Base-by-base conservation (phyloP, 768 basidiomycete genomes). In the Rhodotorula kratochvilovae region DNA sequence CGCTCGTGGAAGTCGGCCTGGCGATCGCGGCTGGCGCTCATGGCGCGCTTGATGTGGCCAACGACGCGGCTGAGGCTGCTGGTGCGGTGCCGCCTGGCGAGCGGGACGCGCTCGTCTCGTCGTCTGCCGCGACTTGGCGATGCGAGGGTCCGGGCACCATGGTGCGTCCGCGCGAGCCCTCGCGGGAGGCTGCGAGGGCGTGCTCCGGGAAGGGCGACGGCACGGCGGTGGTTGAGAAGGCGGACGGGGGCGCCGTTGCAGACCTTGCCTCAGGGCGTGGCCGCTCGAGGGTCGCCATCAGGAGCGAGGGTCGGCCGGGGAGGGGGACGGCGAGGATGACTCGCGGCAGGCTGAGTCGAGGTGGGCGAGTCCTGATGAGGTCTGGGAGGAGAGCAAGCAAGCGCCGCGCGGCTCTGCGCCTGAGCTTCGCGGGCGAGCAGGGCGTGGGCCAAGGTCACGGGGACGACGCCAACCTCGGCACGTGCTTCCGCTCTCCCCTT, bases 1-100 rank as follows among this genome's bases (percentile, higher is more conserved):
- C 61, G 33, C 2, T 71, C 61, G 13, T 21, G 46, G 13, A 5
- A 50, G 1, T 35, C 57, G 59, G 27, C 10, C 61, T 56, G 42
- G 17, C 39, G 12, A 12, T 66, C 66, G n/a, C 70, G 58, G 27
- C 53, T 45, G 13, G 62, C 42, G 35, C 50, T 59, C 35, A 71
- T 66, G n/a, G 70, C 70, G 13, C 66, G 46, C 57, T 67, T 67
- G 66, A 71, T 51, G 42, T 15, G 25, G 12, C 59, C 66, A 1
- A 66, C 70, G 12, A 71, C 57, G 50, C 66, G 58, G 35, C 66
- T 67, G 56, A 71, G 42, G 45, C 70, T 67, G 50, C 70, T 45
- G 8, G 39, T 39, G 27, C 56, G 33, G 61, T 60, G 5, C 70
- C 70, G 17, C 58, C 58, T 0, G 66, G 70, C 0, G 61, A 63